Evolutionary conservation across 805 yeast genomes (phyloP), one percentile per base, ranked within the genome.

Genomic region (Brettanomyces sp.): DNA sequence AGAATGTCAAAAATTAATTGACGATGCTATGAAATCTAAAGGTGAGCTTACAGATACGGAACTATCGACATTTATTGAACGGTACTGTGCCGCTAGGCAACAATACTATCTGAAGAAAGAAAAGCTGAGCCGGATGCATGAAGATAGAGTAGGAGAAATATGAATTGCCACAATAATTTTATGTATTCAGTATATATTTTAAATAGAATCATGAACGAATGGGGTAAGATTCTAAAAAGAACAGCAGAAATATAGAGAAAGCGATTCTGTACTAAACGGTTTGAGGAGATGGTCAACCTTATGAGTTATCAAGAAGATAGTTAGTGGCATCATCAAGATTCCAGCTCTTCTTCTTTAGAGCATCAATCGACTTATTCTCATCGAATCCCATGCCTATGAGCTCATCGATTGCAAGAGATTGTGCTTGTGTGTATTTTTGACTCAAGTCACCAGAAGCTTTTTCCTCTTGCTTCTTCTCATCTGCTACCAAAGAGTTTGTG

Each of bases 331-430:
- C 81, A 52, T 82, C 89, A 46, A 89, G 64, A 57, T 85, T 77
- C 86, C 91, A 85, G 48, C 78, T 70, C 53, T 82, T 80, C 57
- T 67, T 72, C 54, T 77, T 71, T 46, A 90, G 69, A 5, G 97
- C 96, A 9, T 69, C 72, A 5, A 74, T 55, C 1, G 91, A 88
- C 44, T 79, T 81, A 0, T 70, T 69, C 51, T 74, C 73, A 14
- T 79, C 74, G 59, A 90, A 90, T 2, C 98, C 98, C 96, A 90
- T 90, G 34, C 90, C 89, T 22, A 80, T 78, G 51, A 90, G 69
- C 62, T 90, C 95, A 54, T 80, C 83, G 40, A 88, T 70, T 1
- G 91, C 85, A 47, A 74, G 57, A 3, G 56, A 54, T 42, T 64
- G 68, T 7, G 64, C 53, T 43, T 62, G 65, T 9, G 56, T 43